A percentile compares a stretch with the other conserved stretches of the same genome.
phyloP scores from a whole-genome alignment of 2,329 filamentous ascomycete species.

The Trichothecium roseum region DNA sequence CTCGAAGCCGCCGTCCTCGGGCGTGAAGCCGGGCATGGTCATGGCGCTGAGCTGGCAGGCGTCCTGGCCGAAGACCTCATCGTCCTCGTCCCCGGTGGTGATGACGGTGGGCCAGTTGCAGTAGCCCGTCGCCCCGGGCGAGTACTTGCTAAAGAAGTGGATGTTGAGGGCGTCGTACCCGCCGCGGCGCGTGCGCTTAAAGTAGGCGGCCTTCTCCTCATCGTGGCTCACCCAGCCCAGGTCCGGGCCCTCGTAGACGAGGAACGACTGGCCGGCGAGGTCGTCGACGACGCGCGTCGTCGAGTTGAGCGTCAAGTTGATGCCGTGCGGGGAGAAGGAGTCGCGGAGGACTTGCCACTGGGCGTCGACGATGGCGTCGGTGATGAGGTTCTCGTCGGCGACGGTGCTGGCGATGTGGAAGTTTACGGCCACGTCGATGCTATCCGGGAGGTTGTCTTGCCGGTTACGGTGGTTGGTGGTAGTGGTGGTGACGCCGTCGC shows the following conservation, averaged over 20 bases:
- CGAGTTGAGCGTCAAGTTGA: slow-evolving; percentile 13
- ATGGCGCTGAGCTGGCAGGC: slow-evolving; percentile 19
- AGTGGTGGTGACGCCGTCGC: too few species aligned
- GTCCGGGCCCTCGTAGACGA: slow-evolving; percentile 12
- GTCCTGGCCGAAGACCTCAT: slow-evolving; percentile 18
- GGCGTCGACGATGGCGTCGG: slow-evolving; percentile 10
- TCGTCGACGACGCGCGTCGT: slow-evolving; percentile 13
- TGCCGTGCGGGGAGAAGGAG: slow-evolving; percentile 10
- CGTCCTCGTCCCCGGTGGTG: slow-evolving; percentile 1
- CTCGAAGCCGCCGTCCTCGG: slow-evolving; percentile 4
- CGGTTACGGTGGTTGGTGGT: too few species aligned
- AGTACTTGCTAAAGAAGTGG: slow-evolving; percentile 12
- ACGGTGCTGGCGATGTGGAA: slow-evolving; percentile 15
- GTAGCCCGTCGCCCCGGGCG: slow-evolving; percentile 19
- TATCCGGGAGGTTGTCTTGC: slow-evolving; percentile 11
- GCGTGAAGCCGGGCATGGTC: slow-evolving; percentile 11
- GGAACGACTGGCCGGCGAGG: slow-evolving; percentile 9
- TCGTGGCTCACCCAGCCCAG: slow-evolving; percentile 19
- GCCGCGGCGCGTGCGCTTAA: slow-evolving; percentile 30
- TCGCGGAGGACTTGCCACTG: slow-evolving; percentile 12
- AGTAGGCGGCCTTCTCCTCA: slow-evolving; percentile 17
- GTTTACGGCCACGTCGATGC: slow-evolving; percentile 13
- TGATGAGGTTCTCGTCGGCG: slow-evolving; percentile 30
- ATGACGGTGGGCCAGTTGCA: slow-evolving; percentile 27
- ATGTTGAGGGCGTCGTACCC: slow-evolving; percentile 22